A percentile compares a stretch with the other conserved stretches of the same genome.
phyloP scores from a whole-genome alignment of 2,329 filamentous ascomycete genomes.

The Chrysosporium keratinophilum region DNA sequence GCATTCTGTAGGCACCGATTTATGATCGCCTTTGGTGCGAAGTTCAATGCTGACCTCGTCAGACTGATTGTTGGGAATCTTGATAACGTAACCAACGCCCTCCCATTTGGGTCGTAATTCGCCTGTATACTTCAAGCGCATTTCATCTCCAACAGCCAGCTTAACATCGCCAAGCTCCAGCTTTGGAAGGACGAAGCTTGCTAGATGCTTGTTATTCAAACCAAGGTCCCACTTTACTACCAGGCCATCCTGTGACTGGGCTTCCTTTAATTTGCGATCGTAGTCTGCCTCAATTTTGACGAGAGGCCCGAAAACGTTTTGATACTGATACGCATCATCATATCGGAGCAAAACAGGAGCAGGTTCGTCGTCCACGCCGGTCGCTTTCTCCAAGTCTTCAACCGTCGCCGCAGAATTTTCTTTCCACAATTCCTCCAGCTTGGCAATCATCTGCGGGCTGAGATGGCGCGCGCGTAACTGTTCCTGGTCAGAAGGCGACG shows the following conservation, averaged over 20 bases:
- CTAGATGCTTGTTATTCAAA: conserved; percentile 93
- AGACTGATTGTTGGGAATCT: conserved; percentile 98
- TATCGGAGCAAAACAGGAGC: conserved; percentile 86
- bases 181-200: conserved; percentile 91
- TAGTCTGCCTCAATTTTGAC: conserved; percentile 99
- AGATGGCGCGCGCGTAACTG: conserved; percentile 90
- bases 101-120: conserved; percentile 90
- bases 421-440: conserved; percentile 97
- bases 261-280: conserved; percentile 96
- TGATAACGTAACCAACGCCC: conserved; percentile 96
- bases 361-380: conserved; percentile 88
- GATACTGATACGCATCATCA: conserved; percentile 95
- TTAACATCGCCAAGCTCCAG: conserved; percentile 97
- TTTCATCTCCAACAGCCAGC: conserved; percentile 93
- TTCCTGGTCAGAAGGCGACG: conserved; percentile 80
- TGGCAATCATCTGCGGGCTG: conserved; percentile 87
- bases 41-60: conserved; percentile 95
- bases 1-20: conserved; percentile 88
- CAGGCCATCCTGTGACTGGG: conserved; percentile 92
- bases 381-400: conserved; percentile 80
- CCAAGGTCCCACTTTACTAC: conserved; percentile 90
- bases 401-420: conserved; percentile 82
- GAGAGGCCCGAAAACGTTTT: conserved; percentile 94
- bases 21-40: conserved; percentile 89
- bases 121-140: conserved; percentile 93